These are phyloP conservation scores for Wickerhamomyces xylosicus DNA, from an alignment of 805 yeast genomes.

Conservation along the genomic window DNA sequence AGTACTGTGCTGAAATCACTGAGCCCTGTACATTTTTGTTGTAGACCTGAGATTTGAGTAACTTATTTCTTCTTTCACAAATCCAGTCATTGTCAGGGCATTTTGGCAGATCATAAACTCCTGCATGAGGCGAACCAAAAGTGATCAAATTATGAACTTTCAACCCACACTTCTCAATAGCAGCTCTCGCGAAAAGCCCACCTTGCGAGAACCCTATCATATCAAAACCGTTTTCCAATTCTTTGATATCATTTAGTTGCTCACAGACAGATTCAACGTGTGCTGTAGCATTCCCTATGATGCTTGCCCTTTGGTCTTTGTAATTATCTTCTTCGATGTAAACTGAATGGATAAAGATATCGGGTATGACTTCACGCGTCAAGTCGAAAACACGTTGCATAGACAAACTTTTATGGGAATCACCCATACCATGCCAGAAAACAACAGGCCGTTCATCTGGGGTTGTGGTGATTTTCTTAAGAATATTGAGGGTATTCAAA, in stretches of 20 bases:
- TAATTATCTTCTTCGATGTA: constrained; percentile 36
- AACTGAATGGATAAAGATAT: constrained; percentile 41
- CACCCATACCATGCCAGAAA: constrained; percentile 83
- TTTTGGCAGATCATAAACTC: constrained; percentile 56
- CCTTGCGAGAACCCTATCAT: constrained; percentile 81
- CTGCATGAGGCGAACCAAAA: constrained; percentile 78
- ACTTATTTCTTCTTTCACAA: constrained; percentile 42
- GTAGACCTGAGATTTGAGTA: constrained; percentile 56
- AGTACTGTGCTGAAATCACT: constrained; percentile 67
- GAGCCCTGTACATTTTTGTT: constrained; percentile 40
- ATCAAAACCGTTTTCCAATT: constrained; percentile 47
- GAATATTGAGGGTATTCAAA: constrained; percentile 11
- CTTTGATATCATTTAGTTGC: constrained; percentile 34
- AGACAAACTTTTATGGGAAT: constrained; percentile 52
- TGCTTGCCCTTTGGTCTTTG: constrained; percentile 42
- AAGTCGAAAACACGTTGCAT: constrained; percentile 36
- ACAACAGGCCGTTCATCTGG: constrained; percentile 38
- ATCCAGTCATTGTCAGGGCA: constrained; percentile 48
- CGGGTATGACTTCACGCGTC: constrained; percentile 37
- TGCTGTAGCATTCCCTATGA: constrained; percentile 48
- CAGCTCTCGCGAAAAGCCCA: constrained; percentile 65
- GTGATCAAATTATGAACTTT: constrained; percentile 47
- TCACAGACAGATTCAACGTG: constrained; percentile 48
- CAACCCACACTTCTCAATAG: constrained; percentile 45
- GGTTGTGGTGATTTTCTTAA: constrained; percentile 9